Conservation (phyloP, 2,329 filamentous ascomycete species). For the Cadophora luteo-olivacea region DNA sequence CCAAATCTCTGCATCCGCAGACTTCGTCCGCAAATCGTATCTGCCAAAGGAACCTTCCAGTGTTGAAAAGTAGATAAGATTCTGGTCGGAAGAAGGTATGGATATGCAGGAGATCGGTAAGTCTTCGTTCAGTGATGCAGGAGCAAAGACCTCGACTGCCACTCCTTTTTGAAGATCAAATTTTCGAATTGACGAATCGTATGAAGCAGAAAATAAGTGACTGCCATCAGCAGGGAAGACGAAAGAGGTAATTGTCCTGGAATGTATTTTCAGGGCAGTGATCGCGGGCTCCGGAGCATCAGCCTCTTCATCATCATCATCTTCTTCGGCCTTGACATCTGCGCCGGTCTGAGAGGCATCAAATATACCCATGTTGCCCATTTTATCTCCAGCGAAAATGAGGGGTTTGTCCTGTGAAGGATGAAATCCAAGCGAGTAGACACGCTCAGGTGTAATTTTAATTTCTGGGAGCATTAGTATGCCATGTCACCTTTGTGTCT, state of each 20-base stretch:
- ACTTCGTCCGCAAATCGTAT: constrained; percentile 72
- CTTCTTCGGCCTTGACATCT: constrained; percentile 61
- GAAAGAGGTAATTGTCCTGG: constrained; percentile 86
- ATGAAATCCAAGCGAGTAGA: constrained; percentile 89
- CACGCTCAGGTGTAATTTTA: constrained; percentile 86
- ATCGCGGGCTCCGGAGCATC: constrained; percentile 77
- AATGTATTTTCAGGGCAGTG: constrained; percentile 88
- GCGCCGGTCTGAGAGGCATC: constrained; percentile 77
- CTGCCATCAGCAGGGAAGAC: constrained; percentile 77
- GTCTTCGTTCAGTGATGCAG: constrained; percentile 71
- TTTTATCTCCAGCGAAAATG: constrained; percentile 92
- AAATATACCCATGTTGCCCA: constrained; percentile 88
- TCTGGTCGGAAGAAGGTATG: constrained; percentile 72
- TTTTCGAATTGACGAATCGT: constrained; percentile 90
- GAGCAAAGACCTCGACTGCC: constrained; percentile 82
- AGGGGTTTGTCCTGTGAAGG: constrained; percentile 85
- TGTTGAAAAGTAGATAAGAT: constrained; percentile 86
- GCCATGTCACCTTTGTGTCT: too few species aligned
- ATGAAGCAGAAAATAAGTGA: constrained; percentile 82
- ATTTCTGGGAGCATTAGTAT: constrained; percentile 63
- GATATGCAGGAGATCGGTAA: constrained; percentile 85
- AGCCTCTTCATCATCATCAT: constrained; percentile 70
- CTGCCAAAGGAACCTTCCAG: constrained; percentile 81
- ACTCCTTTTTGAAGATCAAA: constrained; percentile 83
- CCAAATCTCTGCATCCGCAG: constrained; percentile 69